Evolutionary conservation across 140 eudicot species (phyloP).

Genomic region (Erigeron philadelphicus): DNA sequence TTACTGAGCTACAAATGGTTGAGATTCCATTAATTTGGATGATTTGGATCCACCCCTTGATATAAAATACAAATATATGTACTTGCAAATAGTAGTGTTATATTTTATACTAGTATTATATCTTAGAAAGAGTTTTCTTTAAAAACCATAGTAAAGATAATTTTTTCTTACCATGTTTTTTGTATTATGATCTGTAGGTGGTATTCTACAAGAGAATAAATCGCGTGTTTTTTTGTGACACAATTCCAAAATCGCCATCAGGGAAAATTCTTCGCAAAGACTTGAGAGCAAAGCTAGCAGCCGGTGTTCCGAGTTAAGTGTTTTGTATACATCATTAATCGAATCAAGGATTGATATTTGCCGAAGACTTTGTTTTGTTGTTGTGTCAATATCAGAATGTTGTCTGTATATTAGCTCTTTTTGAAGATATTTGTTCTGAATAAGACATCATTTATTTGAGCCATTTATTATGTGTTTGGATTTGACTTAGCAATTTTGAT

Average conservation of each 20-base stretch:
- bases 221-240: slow-evolving; percentile 62
- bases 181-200: slow-evolving; percentile 46
- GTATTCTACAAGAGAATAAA: slow-evolving; percentile 78
- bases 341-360: slow-evolving; percentile 12
- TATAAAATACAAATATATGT: too few species aligned
- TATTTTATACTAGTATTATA: too few species aligned
- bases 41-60: too few species aligned
- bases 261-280: slow-evolving; percentile 92
- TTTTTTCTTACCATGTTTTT: background rate
- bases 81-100: too few species aligned
- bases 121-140: too few species aligned
- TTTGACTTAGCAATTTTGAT: background rate
- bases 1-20: too few species aligned
- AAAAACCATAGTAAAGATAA: too few species aligned
- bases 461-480: background rate
- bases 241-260: slow-evolving; percentile 76
- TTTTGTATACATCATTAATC: slow-evolving; percentile 11
- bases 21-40: too few species aligned
- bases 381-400: slow-evolving; percentile 19
- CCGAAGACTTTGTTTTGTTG: slow-evolving; percentile 16
- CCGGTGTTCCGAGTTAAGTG: slow-evolving; percentile 44
- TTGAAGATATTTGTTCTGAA: slow-evolving; percentile 13
- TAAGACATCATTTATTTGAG: background rate
- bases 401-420: slow-evolving; percentile 29
- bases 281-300: slow-evolving; percentile 65